phyloP scores from a whole-genome alignment of 306 rosid species.

The Cotoneaster glaucophyllus region DNA sequence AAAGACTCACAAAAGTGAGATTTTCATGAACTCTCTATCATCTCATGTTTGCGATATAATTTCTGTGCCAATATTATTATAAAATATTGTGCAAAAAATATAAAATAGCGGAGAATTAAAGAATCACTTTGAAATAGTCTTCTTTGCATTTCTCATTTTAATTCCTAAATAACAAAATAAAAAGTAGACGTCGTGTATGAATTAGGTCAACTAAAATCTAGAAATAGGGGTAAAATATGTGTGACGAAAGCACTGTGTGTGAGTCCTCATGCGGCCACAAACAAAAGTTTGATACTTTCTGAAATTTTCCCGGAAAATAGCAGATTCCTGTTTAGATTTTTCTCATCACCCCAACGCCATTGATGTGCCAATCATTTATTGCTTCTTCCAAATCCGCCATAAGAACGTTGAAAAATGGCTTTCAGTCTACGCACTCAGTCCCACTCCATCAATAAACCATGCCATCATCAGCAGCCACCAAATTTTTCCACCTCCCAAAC shows the following conservation, averaged over 20 bases:
- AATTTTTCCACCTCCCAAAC: constrained; percentile 16
- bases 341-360: neutral
- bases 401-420: neutral
- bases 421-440: neutral
- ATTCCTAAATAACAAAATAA: neutral
- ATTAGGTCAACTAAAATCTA: neutral
- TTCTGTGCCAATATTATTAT: no score
- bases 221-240: neutral
- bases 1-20: no score
- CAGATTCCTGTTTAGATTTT: neutral
- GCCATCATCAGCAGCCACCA: constrained; percentile 20
- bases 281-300: neutral
- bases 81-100: no score
- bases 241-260: neutral
- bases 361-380: neutral
- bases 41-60: no score
- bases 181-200: no score
- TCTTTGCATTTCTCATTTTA: no score
- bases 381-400: neutral
- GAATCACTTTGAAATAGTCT: no score
- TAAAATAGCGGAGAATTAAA: rapidly evolving
- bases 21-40: no score
- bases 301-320: neutral
- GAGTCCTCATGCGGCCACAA: neutral
- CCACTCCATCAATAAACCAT: constrained; percentile 8